Evolutionary conservation across 1,139 yeast genomes (phyloP), one percentile per base, ranked within the genome.

Genomic region (Geotrichum phurueaensis): DNA sequence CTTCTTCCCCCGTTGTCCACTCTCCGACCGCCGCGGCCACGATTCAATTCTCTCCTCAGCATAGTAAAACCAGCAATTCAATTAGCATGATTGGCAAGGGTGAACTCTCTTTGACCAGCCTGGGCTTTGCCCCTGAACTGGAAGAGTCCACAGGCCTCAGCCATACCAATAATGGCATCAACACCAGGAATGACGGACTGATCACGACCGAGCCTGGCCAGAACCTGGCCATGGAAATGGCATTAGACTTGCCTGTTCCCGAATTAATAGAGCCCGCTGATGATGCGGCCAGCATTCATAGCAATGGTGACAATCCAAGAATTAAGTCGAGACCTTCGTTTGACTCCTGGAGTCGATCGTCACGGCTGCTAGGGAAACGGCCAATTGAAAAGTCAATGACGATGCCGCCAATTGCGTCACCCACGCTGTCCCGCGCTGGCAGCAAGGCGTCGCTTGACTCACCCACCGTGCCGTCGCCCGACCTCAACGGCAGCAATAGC

Each of bases 91-190:
- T 58, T 50, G 60, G 60, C n/a, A 25, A 58, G 43, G 60, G 60
- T 10, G 60, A 58, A 9, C 57, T 58, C n/a, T 58, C 60, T 10
- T 39, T 58, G 20, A 54, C 57, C n/a, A 54, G 57, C 31, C 33
- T 58, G 18, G 60, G 60, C 22, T 51, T 58, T 22, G 18, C 55
- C 23, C 48, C 53, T 13, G 58, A 51, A 39, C 18, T 39, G 20
- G 45, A 39, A 39, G 45, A 54, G 29, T 45, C 56, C n/a, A 20
- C 50, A 5, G 53, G 25, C 15, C 33, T 48, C 10, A 50, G 9
- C 13, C 22, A 36, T 3, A 31, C 31, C 3, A 27, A 50, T 3
- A 50, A 18, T 22, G 53, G 29, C 36, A 7, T 25, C 15, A 25
- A 50, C 13, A 1, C 20, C n/a, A 25, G 15, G 12, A 4, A 36